These are phyloP conservation scores for Aspergillus transmontanensis DNA, from an alignment of 2,329 filamentous ascomycete species.

Conservation along the genomic window DNA sequence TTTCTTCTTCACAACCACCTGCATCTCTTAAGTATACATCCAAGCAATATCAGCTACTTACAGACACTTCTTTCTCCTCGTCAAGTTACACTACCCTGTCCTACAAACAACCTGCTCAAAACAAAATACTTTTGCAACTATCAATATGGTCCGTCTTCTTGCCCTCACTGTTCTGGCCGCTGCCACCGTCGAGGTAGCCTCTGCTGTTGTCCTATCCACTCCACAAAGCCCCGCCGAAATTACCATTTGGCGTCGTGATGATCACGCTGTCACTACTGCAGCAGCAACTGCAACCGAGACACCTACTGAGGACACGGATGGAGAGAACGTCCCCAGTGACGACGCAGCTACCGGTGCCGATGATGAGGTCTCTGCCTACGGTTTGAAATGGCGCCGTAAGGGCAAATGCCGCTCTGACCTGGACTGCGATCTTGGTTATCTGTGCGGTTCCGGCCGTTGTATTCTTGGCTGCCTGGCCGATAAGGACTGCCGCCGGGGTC, in stretches of 20 bases:
- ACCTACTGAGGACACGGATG: neutral
- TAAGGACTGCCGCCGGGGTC: constrained; percentile 9
- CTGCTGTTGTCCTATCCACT: neutral
- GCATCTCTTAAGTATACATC: neutral
- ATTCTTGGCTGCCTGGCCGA: constrained; percentile 4
- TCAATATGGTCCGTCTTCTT: neutral
- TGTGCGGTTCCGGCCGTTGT: constrained; percentile 7
- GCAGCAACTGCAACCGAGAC: neutral
- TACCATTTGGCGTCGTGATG: neutral
- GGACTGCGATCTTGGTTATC: constrained; percentile 9
- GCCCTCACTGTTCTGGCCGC: neutral
- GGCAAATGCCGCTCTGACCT: neutral
- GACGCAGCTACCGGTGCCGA: neutral
- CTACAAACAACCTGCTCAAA: neutral
- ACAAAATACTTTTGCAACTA: neutral
- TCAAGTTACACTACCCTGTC: too few species aligned
- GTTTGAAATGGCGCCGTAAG: neutral
- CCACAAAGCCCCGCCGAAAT: neutral
- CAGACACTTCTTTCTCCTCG: neutral
- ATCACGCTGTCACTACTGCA: neutral
- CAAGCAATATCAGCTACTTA: neutral
- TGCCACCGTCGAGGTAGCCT: neutral
- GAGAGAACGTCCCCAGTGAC: too few species aligned
- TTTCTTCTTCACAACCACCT: neutral
- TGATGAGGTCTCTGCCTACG: neutral